Evolutionary conservation across 2,329 filamentous ascomycete genomes (phyloP).

Genomic region (Claviceps pazoutovae): DNA sequence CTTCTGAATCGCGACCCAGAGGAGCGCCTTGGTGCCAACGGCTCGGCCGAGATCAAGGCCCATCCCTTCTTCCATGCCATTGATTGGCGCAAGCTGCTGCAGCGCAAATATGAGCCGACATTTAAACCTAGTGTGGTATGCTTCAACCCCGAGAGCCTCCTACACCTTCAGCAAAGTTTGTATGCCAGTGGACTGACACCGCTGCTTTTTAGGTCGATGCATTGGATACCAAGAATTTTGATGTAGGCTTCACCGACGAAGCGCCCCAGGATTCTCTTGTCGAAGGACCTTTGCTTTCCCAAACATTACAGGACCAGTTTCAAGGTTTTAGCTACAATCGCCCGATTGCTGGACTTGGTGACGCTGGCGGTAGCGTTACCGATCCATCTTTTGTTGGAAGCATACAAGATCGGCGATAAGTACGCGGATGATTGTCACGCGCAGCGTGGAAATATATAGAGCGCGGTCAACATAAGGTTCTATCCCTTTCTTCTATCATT

Average conservation of each 20-base stretch:
- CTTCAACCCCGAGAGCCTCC: conserved; percentile 16
- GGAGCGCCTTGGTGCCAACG: conserved; percentile 78
- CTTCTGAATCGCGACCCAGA: conserved; percentile 86
- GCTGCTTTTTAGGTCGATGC: conserved; percentile 52
- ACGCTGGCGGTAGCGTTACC: conserved; percentile 86
- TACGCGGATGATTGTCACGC: neutral
- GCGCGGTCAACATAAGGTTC: neutral
- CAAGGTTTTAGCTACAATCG: conserved; percentile 95
- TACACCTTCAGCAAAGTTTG: neutral
- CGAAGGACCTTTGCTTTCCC: conserved; percentile 78
- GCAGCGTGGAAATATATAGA: neutral
- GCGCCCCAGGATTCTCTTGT: conserved; percentile 85
- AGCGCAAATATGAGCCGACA: conserved; percentile 94
- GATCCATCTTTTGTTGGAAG: conserved; percentile 61
- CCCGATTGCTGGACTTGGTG: conserved; percentile 81
- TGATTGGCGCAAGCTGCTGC: conserved; percentile 93
- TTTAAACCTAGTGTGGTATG: conserved; percentile 94
- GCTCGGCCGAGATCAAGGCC: conserved; percentile 93
- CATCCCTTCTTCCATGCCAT: conserved; percentile 99
- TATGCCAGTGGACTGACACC: neutral
- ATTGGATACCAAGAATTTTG: conserved; percentile 85
- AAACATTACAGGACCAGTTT: conserved; percentile 94
- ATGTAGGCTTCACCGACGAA: conserved; percentile 81
- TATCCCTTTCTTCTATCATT: neutral
- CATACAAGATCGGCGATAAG: conserved; percentile 34